Evolutionary conservation across 768 basidiomycete genomes (phyloP), one percentile per base, ranked within the genome.

Genomic region (Thelephora aurantiotincta): DNA sequence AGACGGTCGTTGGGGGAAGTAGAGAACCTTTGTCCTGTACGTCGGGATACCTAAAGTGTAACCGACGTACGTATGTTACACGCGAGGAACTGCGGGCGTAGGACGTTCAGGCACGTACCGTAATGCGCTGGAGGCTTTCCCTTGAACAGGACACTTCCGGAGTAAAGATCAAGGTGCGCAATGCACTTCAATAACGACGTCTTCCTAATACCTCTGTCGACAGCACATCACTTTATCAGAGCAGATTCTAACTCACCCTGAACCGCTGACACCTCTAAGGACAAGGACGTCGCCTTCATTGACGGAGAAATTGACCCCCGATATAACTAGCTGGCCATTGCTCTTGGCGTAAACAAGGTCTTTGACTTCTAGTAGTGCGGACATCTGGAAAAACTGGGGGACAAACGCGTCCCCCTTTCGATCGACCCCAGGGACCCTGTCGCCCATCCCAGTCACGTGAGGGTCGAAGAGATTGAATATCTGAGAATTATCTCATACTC

Each of bases 1-100:
- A 1, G 89, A 84, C 0, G 91, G 82, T 35, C 91, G 70, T 62
- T 94, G 91, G 1, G 91, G 90, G 20, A 93, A 80, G 60, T 94
- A 94, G 50, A 81, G 73, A 2, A 94, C 78, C 47, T 71, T 73
- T 0, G 82, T 89, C 45, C 91, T 77, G 63, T 80, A 94, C 14
- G 60, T 58, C 2, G 91, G 87, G 19, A 91, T 74, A 11, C 83
- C 88, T 83, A 56, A 33, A 35, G 42, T 6, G 44, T 3, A 12
- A 42, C 19, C 22, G 33, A 38, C n/a, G n/a, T n/a, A n/a, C n/a
- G n/a, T n/a, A 48, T 48, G 35, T 30, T 30, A 30, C 26, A 30
- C 9, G 26, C 26, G 26, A 20, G 16, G 47, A 37, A 12, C 42
- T 26, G 11, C 26, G 45, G 35, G 23, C 20, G 33, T 44, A 43